Evolutionary conservation across 2,329 filamentous ascomycete genomes (phyloP), one percentile per base, ranked within the genome.

Genomic region (Apiospora hydei): DNA sequence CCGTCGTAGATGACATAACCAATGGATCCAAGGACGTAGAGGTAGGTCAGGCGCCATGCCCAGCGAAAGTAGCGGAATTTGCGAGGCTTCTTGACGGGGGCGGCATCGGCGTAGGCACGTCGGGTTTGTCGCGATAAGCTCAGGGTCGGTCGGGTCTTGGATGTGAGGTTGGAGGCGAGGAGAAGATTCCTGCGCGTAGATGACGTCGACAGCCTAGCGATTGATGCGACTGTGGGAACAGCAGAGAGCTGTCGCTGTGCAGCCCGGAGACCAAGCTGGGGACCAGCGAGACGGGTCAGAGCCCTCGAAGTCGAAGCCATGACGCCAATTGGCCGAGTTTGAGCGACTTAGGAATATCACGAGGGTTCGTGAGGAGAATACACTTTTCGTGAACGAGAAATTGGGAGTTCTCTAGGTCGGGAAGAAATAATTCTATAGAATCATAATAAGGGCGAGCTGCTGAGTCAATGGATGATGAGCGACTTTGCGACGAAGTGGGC

Each of bases 21-120:
- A 57, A 93, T 80, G 72, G 91, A 87, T 75, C 88, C 93, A 74
- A 96, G 82, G 73, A 90, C 83, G 71, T 93, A 92, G 75, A 98
- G 84, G 81, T 96, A 95, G 71, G 92, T 93, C 78, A 94, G 81
- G 78, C 96, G 91, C 93, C 94, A 98, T 72, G 91, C 84, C 91
- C 93, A 97, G 81, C 89, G 89, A 80, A 98, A 87, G 75, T 90
- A 88, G 71, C 91, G 85, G 83, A 96, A 92, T 80, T 91, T 90
- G 78, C 86, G 84, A 61, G 85, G 82, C 81, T 86, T 88, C 77
- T 83, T 83, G 70, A 85, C 84, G 41, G 84, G 81, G 61, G 80
- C 74, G 73, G 84, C 84, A 77, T 90, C 87, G 71, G 89, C 88
- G 75, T 87, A 88, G 72, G 81, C 79, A 77, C 85, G 81, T 72